phyloP scores from a whole-genome alignment of 1,284 basidiomycete genomes.

The Wallemia ichthyophaga region DNA sequence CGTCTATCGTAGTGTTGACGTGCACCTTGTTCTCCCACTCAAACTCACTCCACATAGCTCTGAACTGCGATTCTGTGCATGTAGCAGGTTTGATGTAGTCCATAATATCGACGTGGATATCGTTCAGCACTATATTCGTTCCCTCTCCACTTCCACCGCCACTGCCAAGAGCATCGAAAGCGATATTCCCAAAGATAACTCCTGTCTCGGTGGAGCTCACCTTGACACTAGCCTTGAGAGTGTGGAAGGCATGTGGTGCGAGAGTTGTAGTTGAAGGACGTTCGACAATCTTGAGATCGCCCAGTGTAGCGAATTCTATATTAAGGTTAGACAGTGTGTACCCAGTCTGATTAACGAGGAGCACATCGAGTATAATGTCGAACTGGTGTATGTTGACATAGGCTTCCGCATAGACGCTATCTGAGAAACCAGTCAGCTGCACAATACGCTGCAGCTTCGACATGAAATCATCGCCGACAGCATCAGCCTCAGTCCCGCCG shows the following conservation, averaged over 20 bases:
- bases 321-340: constrained; percentile 91
- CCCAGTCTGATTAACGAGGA: constrained; percentile 84
- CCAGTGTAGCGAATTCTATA: constrained; percentile 87
- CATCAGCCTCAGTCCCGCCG: constrained; percentile 31
- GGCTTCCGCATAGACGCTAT: constrained; percentile 92
- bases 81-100: constrained; percentile 96
- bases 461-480: constrained; percentile 67
- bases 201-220: constrained; percentile 90
- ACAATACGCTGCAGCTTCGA: constrained; percentile 84
- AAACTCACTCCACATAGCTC: constrained; percentile 92
- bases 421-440: constrained; percentile 88
- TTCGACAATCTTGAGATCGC: constrained; percentile 91
- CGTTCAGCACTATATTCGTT: constrained; percentile 56
- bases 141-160: constrained; percentile 25
- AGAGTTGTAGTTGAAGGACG: constrained; percentile 74
- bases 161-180: constrained; percentile 35
- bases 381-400: constrained; percentile 96
- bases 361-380: constrained; percentile 81
- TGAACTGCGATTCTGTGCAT: constrained; percentile 73
- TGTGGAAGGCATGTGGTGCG: constrained; percentile 88
- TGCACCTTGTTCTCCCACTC: constrained; percentile 97
- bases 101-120: constrained; percentile 98
- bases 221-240: constrained; percentile 96
- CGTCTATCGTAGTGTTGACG: constrained; percentile 47
- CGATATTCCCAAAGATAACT: constrained; percentile 76